phyloP scores from a whole-genome alignment of 352 stramenopile species.

The Pythium scleroteichum region DNA sequence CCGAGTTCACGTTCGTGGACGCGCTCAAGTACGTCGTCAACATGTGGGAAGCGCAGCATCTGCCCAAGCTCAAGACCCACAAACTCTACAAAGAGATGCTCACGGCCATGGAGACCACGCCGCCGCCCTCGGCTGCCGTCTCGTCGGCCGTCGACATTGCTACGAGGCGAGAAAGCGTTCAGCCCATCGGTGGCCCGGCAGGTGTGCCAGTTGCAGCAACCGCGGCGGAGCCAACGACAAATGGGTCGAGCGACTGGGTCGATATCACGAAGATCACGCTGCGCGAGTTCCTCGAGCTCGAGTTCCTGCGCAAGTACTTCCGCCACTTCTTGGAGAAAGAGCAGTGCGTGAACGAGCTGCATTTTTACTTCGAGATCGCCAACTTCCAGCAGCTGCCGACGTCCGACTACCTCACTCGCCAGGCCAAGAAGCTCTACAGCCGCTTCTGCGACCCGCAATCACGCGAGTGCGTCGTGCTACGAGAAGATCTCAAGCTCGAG shows the following conservation, averaged over 20 bases:
- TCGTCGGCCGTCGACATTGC: background rate
- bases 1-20: constrained; percentile 64
- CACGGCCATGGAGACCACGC: constrained; percentile 12
- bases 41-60: constrained; percentile 51
- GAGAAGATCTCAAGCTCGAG: constrained; percentile 31
- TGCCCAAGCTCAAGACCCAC: constrained; percentile 45
- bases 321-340: constrained; percentile 73
- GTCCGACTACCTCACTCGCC: constrained; percentile 64
- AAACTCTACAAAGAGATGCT: constrained; percentile 48
- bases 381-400: constrained; percentile 79
- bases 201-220: background rate
- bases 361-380: constrained; percentile 76
- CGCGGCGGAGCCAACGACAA: background rate
- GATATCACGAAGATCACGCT: constrained; percentile 52
- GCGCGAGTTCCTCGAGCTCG: constrained; percentile 61
- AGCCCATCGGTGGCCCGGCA: too few species aligned
- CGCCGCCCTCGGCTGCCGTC: background rate
- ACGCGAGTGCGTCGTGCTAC: constrained; percentile 54
- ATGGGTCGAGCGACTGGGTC: constrained; percentile 30
- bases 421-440: constrained; percentile 66
- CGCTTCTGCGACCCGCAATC: constrained; percentile 66
- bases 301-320: constrained; percentile 59
- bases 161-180: constrained; percentile 9
- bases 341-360: constrained; percentile 66
- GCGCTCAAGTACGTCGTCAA: constrained; percentile 54